phyloP scores from a whole-genome alignment of 2,329 filamentous ascomycete species.

The Xylaria digitata region DNA sequence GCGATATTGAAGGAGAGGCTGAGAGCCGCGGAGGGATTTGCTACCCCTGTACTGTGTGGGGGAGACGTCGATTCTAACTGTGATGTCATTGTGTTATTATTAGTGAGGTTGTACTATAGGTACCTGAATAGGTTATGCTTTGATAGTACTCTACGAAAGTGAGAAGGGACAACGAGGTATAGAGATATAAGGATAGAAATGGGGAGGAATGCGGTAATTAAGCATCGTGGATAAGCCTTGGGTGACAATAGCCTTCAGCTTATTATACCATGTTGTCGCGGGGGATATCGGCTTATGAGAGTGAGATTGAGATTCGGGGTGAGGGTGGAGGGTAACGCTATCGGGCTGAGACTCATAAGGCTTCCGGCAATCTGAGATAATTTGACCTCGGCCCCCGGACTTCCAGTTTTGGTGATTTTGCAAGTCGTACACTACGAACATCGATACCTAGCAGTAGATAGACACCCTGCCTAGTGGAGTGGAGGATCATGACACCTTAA shows the following conservation, averaged over 20 bases:
- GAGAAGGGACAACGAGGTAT: conserved; percentile 3
- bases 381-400: conserved; percentile 37
- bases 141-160: neutral
- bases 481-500: neutral
- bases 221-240: neutral
- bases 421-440: neutral
- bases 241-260: neutral
- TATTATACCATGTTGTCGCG: conserved; percentile 12
- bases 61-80: conserved; percentile 40
- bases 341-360: conserved; percentile 30
- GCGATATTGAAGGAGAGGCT: conserved; percentile 55
- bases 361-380: conserved; percentile 28
- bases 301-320: neutral
- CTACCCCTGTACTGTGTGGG: conserved; percentile 24
- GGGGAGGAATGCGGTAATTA: conserved; percentile 3
- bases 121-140: neutral
- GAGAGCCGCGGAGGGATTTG: conserved; percentile 43
- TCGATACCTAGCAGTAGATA: no score
- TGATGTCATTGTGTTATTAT: conserved; percentile 45
- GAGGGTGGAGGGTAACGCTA: neutral
- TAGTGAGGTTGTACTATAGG: neutral
- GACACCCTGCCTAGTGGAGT: neutral
- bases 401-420: conserved; percentile 34
- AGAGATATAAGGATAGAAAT: neutral
- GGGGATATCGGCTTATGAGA: conserved; percentile 22